Conservation (phyloP, 108 stramenopile species). For the Heterococcus sp. region DNA sequence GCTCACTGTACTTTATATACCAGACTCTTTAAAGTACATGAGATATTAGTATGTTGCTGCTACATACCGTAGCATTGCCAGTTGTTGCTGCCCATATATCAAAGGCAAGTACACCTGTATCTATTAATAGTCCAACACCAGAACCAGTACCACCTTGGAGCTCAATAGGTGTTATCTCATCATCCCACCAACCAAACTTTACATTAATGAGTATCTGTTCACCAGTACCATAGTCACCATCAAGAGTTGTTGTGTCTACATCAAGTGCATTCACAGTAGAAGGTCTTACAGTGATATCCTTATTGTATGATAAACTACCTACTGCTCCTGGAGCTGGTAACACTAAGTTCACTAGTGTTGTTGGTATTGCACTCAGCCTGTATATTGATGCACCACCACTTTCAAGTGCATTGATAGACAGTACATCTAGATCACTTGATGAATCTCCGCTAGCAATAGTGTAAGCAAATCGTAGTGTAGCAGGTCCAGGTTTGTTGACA, state of each 20-base stretch:
- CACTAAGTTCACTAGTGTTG: not conserved
- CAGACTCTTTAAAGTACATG: no score
- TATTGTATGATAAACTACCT: constrained; percentile 15
- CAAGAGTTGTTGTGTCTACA: constrained; percentile 15
- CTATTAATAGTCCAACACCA: not conserved
- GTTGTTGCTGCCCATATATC: no score
- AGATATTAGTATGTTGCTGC: no score
- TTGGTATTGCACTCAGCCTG: not conserved
- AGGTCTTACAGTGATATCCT: constrained; percentile 31
- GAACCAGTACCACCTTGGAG: not conserved
- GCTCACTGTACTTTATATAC: no score
- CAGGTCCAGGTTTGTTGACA: not conserved
- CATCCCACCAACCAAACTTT: constrained; percentile 43
- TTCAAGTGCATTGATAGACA: not conserved
- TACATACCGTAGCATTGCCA: no score
- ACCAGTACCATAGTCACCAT: constrained; percentile 28
- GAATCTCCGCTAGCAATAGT: not conserved
- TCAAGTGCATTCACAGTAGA: constrained; percentile 25
- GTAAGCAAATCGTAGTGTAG: not conserved
- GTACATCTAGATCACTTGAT: not conserved
- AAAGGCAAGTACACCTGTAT: no score
- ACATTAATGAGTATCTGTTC: constrained; percentile 24
- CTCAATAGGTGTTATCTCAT: constrained; percentile 17
- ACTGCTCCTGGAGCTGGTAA: constrained; percentile 13
- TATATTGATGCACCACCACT: not conserved